Percentiles rank a stretch among this genome's conserved stretches.
Evolutionary conservation across 805 yeast species (phyloP).

Genomic region (Pichia rugopelliculosa): DNA sequence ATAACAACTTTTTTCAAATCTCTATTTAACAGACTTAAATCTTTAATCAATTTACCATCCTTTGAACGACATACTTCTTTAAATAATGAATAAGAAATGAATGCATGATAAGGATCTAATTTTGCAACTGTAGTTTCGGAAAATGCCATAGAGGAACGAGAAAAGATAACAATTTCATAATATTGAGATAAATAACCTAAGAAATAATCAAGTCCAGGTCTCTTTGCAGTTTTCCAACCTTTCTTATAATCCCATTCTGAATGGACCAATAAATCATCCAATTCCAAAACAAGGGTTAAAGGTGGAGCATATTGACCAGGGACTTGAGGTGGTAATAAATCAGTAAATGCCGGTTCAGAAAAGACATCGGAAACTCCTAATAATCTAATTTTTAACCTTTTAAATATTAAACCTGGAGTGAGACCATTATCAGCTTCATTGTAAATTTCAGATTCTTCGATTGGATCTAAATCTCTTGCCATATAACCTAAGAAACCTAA

Average conservation of each 20-base stretch:
- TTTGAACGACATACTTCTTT: slow-evolving; percentile 87
- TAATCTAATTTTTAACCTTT: slow-evolving; percentile 64
- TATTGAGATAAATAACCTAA: slow-evolving; percentile 90
- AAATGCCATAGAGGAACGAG: slow-evolving; percentile 77
- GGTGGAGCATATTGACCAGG: slow-evolving; percentile 92
- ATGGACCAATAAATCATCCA: slow-evolving; percentile 87
- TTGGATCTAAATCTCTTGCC: slow-evolving; percentile 80
- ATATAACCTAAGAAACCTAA: slow-evolving; percentile 54
- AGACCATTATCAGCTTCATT: slow-evolving; percentile 58
- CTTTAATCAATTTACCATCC: slow-evolving; percentile 87
- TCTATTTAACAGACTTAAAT: slow-evolving; percentile 83
- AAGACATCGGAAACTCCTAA: slow-evolving; percentile 72
- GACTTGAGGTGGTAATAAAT: slow-evolving; percentile 84
- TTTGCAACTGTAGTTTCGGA: slow-evolving; percentile 79
- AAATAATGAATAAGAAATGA: slow-evolving; percentile 76
- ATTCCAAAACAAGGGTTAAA: slow-evolving; percentile 75
- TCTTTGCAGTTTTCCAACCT: slow-evolving; percentile 98
- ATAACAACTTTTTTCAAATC: slow-evolving; percentile 75
- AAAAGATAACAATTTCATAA: slow-evolving; percentile 90
- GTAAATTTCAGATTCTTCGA: slow-evolving; percentile 46
- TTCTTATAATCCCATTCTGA: slow-evolving; percentile 84
- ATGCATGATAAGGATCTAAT: slow-evolving; percentile 90
- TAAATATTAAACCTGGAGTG: slow-evolving; percentile 55
- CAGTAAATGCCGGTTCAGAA: slow-evolving; percentile 90
- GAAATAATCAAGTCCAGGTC: slow-evolving; percentile 97